Evolutionary conservation across 2,329 filamentous ascomycete genomes (phyloP).

Genomic region (Aspergillus versicolor): DNA sequence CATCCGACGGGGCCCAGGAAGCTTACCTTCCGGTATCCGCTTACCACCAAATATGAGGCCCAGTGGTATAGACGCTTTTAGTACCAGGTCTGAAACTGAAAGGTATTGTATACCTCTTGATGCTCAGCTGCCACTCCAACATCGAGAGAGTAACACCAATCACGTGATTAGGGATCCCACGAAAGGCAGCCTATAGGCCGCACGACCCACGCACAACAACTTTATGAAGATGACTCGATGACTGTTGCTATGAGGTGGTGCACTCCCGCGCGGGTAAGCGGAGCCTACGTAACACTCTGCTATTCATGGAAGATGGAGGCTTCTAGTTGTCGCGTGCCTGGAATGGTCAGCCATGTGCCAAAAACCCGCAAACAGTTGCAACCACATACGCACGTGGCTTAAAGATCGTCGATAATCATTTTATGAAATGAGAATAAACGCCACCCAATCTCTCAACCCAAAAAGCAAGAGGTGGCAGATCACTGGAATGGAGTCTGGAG

Average conservation of each 20-base stretch:
- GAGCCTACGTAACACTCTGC: neutral
- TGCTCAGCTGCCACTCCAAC: neutral
- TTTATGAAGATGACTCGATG: neutral
- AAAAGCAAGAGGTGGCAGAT: neutral
- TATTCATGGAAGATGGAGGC: neutral
- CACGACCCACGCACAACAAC: neutral
- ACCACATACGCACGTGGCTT: constrained; percentile 18
- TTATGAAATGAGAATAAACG: constrained; percentile 3
- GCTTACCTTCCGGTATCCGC: constrained; percentile 36
- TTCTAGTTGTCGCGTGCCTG: neutral
- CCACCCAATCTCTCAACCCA: neutral
- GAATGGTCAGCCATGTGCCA: neutral
- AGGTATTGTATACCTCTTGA: neutral
- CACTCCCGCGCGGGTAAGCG: neutral
- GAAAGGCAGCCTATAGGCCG: neutral
- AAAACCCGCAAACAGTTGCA: neutral
- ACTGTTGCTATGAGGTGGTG: neutral
- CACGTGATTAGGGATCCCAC: neutral
- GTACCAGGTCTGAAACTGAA: constrained; percentile 13
- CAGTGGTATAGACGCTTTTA: constrained; percentile 7
- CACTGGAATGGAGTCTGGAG: constrained; percentile 1
- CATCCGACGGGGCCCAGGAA: constrained; percentile 19
- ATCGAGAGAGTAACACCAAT: neutral
- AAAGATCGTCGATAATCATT: constrained; percentile 7
- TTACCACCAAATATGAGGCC: constrained; percentile 39